These are phyloP conservation scores for Parastagonospora nodorum DNA, from an alignment of 2,329 filamentous ascomycete genomes.

Conservation along the genomic window DNA sequence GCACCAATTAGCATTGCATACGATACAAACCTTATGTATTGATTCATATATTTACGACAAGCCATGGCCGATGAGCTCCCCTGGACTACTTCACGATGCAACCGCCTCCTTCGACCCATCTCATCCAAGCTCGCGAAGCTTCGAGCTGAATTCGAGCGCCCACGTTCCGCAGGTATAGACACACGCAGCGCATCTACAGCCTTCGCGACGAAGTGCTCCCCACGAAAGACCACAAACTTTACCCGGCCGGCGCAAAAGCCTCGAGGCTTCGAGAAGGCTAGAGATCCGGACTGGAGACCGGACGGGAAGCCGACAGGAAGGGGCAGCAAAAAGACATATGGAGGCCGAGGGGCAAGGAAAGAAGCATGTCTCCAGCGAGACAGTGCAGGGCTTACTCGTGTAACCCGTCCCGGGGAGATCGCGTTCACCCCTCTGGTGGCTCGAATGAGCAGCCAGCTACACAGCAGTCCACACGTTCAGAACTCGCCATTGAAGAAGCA, in stretches of 20 bases:
- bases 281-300: conserved; percentile 46
- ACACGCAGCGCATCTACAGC: conserved; percentile 25
- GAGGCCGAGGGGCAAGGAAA: conserved; percentile 30
- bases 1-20: conserved; percentile 12
- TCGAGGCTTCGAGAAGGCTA: conserved; percentile 38
- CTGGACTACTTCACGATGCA: conserved; percentile 52
- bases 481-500: conserved; percentile 32
- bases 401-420: conserved; percentile 38
- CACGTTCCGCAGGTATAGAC: conserved; percentile 24
- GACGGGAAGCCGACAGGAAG: conserved; percentile 20
- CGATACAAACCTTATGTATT: conserved; percentile 17
- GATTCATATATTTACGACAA: conserved; percentile 21
- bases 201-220: conserved; percentile 31
- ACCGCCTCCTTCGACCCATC: conserved; percentile 50
- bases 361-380: conserved; percentile 5
- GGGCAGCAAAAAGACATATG: conserved; percentile 40
- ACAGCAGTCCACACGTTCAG: conserved; percentile 37
- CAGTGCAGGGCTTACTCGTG: conserved; percentile 2
- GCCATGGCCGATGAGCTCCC: conserved; percentile 41
- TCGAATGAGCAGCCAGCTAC: conserved; percentile 31
- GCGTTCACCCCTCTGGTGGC: conserved; percentile 43
- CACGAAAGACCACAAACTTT: conserved; percentile 32
- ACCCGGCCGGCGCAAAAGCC: conserved; percentile 34
- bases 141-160: conserved; percentile 38
- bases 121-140: conserved; percentile 48